Evolutionary conservation across 305 asterid species (phyloP).

Genomic region (Plantago lanceolata): DNA sequence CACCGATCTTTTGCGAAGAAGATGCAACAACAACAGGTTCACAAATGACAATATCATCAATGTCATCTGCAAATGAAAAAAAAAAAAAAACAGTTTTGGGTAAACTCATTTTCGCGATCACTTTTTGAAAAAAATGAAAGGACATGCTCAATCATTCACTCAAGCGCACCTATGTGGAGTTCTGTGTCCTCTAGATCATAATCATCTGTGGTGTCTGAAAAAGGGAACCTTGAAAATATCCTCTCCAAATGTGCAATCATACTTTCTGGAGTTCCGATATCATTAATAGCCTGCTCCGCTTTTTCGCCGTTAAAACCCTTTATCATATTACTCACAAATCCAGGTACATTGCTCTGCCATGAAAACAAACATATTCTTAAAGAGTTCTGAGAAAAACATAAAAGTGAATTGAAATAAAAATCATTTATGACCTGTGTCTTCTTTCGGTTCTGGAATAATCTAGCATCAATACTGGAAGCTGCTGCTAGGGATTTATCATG

Average conservation of each 20-base stretch:
- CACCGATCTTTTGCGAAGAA: conserved; percentile 35
- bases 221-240: conserved; percentile 83
- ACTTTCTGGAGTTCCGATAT: conserved; percentile 47
- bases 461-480: conserved; percentile 50
- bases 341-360: conserved; percentile 50
- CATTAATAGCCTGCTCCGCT: conserved; percentile 38
- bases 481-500: conserved; percentile 68
- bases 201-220: conserved; percentile 42
- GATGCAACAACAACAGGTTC: conserved; percentile 47
- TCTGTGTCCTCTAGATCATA: conserved; percentile 44
- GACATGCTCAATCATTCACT: conserved; percentile 16
- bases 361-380: conserved; percentile 24
- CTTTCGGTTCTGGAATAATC: conserved; percentile 45
- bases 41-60: conserved; percentile 60
- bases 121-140: conserved; percentile 15
- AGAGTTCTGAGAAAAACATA: conserved; percentile 17
- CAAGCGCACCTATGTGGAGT: conserved; percentile 59
- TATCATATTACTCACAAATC: conserved; percentile 64
- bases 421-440: conserved; percentile 44
- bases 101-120: conserved; percentile 13
- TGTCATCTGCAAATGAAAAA: conserved; percentile 53
- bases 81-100: conserved; percentile 20
- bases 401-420: conserved; percentile 2
- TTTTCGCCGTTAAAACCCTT: conserved; percentile 76
- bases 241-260: conserved; percentile 60